phyloP scores from a whole-genome alignment of 2,329 filamentous ascomycete species.

The Scedosporium minutisporum region DNA sequence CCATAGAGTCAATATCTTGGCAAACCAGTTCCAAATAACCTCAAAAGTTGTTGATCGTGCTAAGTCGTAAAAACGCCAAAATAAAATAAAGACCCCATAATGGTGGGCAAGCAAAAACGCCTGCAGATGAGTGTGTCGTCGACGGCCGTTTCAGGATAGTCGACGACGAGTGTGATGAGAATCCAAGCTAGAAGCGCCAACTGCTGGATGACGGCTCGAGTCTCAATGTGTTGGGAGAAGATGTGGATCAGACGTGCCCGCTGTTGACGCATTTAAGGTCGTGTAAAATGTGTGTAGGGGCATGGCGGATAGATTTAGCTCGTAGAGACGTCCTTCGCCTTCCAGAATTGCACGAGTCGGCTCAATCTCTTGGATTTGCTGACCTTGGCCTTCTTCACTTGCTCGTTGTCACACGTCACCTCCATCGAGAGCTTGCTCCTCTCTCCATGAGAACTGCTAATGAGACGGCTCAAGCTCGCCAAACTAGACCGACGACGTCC shows the following conservation, averaged over 20 bases:
- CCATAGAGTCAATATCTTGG: not conserved
- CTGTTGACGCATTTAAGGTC: too few species aligned
- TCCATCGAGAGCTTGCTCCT: conserved; percentile 67
- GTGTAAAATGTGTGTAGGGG: not conserved
- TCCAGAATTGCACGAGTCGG: conserved; percentile 74
- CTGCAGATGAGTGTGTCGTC: not conserved
- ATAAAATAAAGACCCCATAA: conserved; percentile 2
- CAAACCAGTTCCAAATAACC: not conserved
- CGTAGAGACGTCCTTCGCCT: conserved; percentile 33
- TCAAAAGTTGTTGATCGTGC: not conserved
- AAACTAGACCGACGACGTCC: conserved; percentile 66
- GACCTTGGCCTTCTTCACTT: conserved; percentile 44
- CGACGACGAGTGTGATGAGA: too few species aligned
- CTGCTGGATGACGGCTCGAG: too few species aligned
- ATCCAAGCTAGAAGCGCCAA: too few species aligned
- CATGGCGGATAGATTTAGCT: conserved; percentile 11
- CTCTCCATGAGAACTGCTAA: conserved; percentile 65
- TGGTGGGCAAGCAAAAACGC: not conserved
- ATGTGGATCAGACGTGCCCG: too few species aligned
- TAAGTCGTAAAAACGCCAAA: conserved; percentile 1
- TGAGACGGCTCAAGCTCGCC: conserved; percentile 65
- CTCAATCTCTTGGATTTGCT: conserved; percentile 64
- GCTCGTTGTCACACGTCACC: conserved; percentile 45
- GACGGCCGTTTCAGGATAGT: conserved; percentile 1
- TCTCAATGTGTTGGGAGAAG: too few species aligned